phyloP scores from a whole-genome alignment of 768 basidiomycete species.

The Boletus edulis region DNA sequence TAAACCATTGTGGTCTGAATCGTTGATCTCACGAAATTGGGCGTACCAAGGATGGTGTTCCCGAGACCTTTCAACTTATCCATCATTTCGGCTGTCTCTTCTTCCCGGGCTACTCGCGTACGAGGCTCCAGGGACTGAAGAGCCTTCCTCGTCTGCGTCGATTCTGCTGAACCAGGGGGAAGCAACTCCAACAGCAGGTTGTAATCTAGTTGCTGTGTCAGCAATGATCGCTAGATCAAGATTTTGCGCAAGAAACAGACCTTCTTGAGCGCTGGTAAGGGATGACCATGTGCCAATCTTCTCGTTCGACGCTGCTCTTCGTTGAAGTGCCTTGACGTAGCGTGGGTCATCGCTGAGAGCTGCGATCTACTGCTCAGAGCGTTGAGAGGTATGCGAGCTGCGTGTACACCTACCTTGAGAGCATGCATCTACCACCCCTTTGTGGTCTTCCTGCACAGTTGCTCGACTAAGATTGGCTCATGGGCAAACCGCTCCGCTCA shows the following conservation, averaged over 20 bases:
- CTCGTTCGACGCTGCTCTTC: constrained; percentile 88
- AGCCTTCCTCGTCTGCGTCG: constrained; percentile 44
- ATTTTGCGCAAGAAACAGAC: constrained; percentile 36
- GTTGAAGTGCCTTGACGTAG: constrained; percentile 85
- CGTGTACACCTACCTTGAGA: constrained; percentile 53
- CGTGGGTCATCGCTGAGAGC: constrained; percentile 83
- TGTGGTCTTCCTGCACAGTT: constrained; percentile 62
- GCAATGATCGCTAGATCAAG: not conserved
- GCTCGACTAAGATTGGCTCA: not conserved
- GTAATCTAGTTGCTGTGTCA: constrained; percentile 58
- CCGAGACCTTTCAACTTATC: constrained; percentile 90
- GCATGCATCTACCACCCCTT: constrained; percentile 78
- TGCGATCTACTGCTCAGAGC: constrained; percentile 29
- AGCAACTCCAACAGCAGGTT: constrained; percentile 64
- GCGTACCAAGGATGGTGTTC: constrained; percentile 80
- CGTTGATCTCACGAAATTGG: not conserved
- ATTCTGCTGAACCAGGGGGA: constrained; percentile 51
- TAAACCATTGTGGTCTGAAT: not conserved
- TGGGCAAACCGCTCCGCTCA: constrained; percentile 33
- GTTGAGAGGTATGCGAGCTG: not conserved
- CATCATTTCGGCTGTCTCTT: constrained; percentile 89
- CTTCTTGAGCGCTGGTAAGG: constrained; percentile 79
- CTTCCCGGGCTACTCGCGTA: constrained; percentile 73
- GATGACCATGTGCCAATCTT: constrained; percentile 79
- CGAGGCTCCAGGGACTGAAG: constrained; percentile 62